These are phyloP conservation scores for Nemania diffusa DNA, from an alignment of 2,329 filamentous ascomycete genomes.

Conservation along the genomic window DNA sequence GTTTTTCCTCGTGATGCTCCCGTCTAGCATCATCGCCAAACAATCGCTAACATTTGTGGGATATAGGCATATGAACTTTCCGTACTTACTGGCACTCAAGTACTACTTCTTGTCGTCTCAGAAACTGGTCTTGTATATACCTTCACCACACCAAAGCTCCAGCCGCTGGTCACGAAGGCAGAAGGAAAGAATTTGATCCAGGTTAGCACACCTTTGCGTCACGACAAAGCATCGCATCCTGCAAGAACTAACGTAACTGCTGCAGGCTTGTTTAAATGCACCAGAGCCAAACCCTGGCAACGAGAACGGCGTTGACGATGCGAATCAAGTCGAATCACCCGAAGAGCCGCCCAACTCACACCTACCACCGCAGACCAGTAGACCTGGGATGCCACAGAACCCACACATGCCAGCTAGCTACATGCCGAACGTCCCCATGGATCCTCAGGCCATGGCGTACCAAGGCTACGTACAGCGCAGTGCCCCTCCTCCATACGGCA, in stretches of 20 bases:
- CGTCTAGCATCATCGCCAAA: constrained; percentile 31
- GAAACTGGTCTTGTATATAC: constrained; percentile 98
- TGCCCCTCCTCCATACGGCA: constrained; percentile 77
- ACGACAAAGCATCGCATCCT: constrained; percentile 7
- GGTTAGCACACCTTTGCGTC: constrained; percentile 61
- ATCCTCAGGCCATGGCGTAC: constrained; percentile 83
- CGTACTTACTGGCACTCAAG: constrained; percentile 96
- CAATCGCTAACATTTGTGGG: constrained; percentile 38
- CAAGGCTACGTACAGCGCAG: constrained; percentile 80
- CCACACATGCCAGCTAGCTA: constrained; percentile 72
- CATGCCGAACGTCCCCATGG: constrained; percentile 73
- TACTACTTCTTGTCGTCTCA: constrained; percentile 93
- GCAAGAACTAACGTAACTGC: constrained; percentile 48
- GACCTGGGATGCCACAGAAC: constrained; percentile 73
- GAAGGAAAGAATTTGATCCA: constrained; percentile 99
- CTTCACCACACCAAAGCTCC: constrained; percentile 97
- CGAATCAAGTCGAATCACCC: constrained; percentile 84
- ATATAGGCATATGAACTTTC: constrained; percentile 93
- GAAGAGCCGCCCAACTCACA: constrained; percentile 86
- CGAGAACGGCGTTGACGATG: constrained; percentile 82
- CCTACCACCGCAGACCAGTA: constrained; percentile 72
- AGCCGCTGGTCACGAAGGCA: constrained; percentile 96
- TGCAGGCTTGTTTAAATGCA: constrained; percentile 92
- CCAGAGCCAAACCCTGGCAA: constrained; percentile 86
- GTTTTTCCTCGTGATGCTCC: constrained; percentile 12